phyloP scores from a whole-genome alignment of 768 basidiomycete genomes.

The Boletus rubescentipes region DNA sequence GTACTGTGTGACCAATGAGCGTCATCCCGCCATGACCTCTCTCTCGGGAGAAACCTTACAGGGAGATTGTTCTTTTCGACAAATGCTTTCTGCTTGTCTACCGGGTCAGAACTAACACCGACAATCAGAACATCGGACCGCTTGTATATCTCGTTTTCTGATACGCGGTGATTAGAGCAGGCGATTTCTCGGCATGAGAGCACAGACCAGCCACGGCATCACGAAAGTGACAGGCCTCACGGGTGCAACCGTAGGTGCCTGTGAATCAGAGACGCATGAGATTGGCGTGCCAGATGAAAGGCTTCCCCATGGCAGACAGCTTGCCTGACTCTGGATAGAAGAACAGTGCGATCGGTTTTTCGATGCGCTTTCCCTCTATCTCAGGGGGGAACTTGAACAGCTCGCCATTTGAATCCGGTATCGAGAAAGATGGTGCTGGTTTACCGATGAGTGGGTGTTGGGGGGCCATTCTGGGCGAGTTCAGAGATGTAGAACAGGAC shows the following conservation, averaged over 20 bases:
- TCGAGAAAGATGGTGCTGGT: constrained; percentile 61
- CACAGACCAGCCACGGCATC: constrained; percentile 67
- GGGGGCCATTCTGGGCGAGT: constrained; percentile 37
- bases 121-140: constrained; percentile 62
- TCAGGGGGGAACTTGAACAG: constrained; percentile 60
- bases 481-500: neutral
- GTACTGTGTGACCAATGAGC: constrained; percentile 45
- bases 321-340: constrained; percentile 76
- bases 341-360: constrained; percentile 66
- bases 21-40: neutral
- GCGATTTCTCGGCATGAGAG: neutral
- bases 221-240: constrained; percentile 79
- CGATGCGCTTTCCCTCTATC: constrained; percentile 35
- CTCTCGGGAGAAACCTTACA: constrained; percentile 37
- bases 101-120: constrained; percentile 72
- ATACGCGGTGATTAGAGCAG: neutral
- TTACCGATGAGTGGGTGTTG: constrained; percentile 57
- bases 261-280: constrained; percentile 3
- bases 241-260: constrained; percentile 79
- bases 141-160: constrained; percentile 67
- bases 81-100: constrained; percentile 72
- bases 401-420: constrained; percentile 64
- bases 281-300: neutral
- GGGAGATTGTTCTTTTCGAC: constrained; percentile 68
- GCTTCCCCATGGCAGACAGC: constrained; percentile 14